These are phyloP conservation scores for Scheffersomyces amazonensis DNA, from an alignment of 805 yeast species.

Conservation along the genomic window DNA sequence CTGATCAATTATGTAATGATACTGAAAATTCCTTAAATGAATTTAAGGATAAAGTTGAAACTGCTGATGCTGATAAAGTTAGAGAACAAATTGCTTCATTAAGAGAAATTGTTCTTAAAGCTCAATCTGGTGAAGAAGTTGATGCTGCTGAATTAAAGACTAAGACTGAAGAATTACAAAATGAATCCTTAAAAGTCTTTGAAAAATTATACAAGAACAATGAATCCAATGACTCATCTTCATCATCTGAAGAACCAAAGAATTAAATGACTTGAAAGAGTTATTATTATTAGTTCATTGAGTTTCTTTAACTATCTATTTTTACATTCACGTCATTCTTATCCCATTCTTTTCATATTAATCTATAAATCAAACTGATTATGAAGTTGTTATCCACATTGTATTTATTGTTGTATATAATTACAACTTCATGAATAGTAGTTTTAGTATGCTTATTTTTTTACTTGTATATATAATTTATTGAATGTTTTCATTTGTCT, in stretches of 20 bases:
- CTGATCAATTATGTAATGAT: conserved; percentile 67
- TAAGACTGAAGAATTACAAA: conserved; percentile 74
- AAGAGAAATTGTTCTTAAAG: conserved; percentile 66
- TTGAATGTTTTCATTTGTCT: neutral
- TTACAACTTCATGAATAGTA: neutral
- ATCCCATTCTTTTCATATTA: too few relatives aligned
- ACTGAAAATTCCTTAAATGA: conserved; percentile 48
- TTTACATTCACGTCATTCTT: too few relatives aligned
- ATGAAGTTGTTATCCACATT: neutral
- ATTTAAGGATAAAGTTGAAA: conserved; percentile 45
- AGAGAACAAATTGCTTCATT: conserved; percentile 52
- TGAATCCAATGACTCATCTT: conserved; percentile 14
- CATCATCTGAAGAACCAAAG: conserved; percentile 23
- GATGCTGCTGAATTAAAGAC: conserved; percentile 62
- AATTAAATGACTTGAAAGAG: conserved; percentile 20
- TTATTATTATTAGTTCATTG: too few relatives aligned
- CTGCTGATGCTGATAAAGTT: conserved; percentile 46
- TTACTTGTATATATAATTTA: conserved; percentile 1
- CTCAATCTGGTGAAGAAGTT: conserved; percentile 61
- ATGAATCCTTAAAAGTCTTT: conserved; percentile 70
- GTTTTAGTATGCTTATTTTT: neutral
- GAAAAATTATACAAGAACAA: conserved; percentile 53
- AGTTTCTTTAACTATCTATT: too few relatives aligned
- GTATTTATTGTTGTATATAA: conserved; percentile 1
- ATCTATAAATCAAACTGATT: too few relatives aligned